Conservation (phyloP, 495 filamentous ascomycete genomes). For the Penicillium angulare region DNA sequence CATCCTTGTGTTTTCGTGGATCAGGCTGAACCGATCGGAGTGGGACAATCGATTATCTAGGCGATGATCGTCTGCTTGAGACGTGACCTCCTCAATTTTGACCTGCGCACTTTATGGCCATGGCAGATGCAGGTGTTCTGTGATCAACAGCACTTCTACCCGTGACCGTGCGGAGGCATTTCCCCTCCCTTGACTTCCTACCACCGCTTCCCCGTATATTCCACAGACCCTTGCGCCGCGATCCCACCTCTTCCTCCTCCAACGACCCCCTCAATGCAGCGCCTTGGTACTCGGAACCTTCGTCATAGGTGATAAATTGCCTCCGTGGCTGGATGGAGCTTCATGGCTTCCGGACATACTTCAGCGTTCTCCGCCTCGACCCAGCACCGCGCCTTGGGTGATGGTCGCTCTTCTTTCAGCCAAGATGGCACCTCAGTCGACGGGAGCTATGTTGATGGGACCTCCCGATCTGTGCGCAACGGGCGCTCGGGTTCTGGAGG, state of each 20-base stretch:
- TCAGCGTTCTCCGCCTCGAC: conserved; percentile 61
- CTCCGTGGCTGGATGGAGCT: conserved; percentile 45
- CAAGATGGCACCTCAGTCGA: conserved; percentile 54
- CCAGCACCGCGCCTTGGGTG: conserved; percentile 60
- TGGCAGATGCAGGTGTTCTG: conserved; percentile 16
- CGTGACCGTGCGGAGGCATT: conserved; percentile 25
- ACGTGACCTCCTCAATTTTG: conserved; percentile 2
- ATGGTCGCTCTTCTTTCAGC: conserved; percentile 53
- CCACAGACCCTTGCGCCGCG: conserved; percentile 26
- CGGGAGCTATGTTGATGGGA: conserved; percentile 49
- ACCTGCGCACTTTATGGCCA: conserved; percentile 7
- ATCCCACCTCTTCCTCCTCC: conserved; percentile 16
- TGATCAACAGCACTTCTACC: conserved; percentile 16
- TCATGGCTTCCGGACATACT: conserved; percentile 51
- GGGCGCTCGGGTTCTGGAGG: conserved; percentile 60
- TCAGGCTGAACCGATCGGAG: conserved; percentile 20
- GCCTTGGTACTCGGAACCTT: conserved; percentile 22
- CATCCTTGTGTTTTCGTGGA: conserved; percentile 22
- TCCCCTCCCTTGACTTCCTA: conserved; percentile 22
- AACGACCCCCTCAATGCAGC: conserved; percentile 42
- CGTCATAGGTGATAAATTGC: conserved; percentile 42
- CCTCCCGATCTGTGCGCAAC: conserved; percentile 39
- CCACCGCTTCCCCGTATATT: conserved; percentile 25
- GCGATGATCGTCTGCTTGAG: conserved; percentile 1
- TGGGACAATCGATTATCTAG: conserved; percentile 18